Evolutionary conservation across 495 filamentous ascomycete genomes (phyloP), one percentile per base, ranked within the genome.

Genomic region (Trichoderma erinaceum): DNA sequence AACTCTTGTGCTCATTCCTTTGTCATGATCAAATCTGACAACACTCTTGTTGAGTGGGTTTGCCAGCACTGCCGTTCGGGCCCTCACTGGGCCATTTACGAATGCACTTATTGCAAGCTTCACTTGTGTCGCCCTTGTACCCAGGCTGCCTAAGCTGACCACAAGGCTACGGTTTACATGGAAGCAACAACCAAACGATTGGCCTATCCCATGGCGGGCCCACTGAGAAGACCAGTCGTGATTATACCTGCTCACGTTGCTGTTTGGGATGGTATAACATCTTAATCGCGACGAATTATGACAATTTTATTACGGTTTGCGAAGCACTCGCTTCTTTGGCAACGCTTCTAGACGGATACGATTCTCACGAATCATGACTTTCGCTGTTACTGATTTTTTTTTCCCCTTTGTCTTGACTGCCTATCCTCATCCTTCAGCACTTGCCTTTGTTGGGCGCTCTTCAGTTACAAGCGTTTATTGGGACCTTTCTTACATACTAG

Each of bases 11-110:
- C 83, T 32, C 90, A 92, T 79, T 80, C 78, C 1, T 92, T 91
- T 80, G 87, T 85, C 76, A 85, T 92, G 78, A 85, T 93, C 78
- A 93, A 93, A 78, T 87, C 86, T 10, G 88, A 92, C 75, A 89
- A 82, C 69, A 90, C 86, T 6, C 76, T 92, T 41, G 84, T 93
- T 67, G 83, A 90, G 71, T 93, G 90, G 90, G 87, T 83, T 64
- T 93, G 90, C 83, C 83, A 87, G 72, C 78, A 90, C 74, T 93
- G 90, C 76, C 88, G 89, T 72, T 87, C 84, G 7, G 90, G 90
- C 5, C 90, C 90, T 44, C 89, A 92, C 77, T 92, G 89, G 89
- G 89, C 84, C 78, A 92, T 93, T 75, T 91, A 86, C 75, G 89
- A 92, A 77, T 93, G 90, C 81, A 78, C 81, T 71, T 88, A 88